phyloP scores from a whole-genome alignment of 2,329 filamentous ascomycete genomes.

The Penicillium aurantiogriseum region DNA sequence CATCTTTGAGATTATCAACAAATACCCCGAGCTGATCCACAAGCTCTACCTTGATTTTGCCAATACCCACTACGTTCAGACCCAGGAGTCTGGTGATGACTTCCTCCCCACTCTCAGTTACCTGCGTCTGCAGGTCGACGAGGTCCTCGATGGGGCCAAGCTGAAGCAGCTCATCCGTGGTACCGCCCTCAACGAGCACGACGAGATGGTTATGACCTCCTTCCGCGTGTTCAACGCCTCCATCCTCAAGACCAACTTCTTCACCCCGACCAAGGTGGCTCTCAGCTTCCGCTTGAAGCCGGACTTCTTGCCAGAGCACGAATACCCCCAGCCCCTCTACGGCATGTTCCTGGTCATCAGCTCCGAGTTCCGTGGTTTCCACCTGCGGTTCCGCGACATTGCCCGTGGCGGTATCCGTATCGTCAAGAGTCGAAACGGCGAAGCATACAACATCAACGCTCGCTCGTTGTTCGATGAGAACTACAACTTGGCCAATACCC shows the following conservation, averaged over 20 bases:
- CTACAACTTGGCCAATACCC: slow-evolving; percentile 95
- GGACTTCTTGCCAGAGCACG: slow-evolving; percentile 78
- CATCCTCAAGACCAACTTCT: slow-evolving; percentile 95
- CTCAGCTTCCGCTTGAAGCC: slow-evolving; percentile 88
- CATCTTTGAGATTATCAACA: slow-evolving; percentile 93
- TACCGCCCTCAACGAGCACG: slow-evolving; percentile 87
- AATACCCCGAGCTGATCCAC: slow-evolving; percentile 82
- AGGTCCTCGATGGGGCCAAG: slow-evolving; percentile 72
- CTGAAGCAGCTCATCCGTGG: slow-evolving; percentile 75
- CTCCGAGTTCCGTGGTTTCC: slow-evolving; percentile 94
- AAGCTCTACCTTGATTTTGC: slow-evolving; percentile 90
- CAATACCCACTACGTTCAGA: slow-evolving; percentile 74
- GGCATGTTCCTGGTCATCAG: slow-evolving; percentile 99
- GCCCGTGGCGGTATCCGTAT: slow-evolving; percentile 96
- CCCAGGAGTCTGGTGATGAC: slow-evolving; percentile 60
- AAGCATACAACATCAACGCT: slow-evolving; percentile 94
- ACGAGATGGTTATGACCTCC: slow-evolving; percentile 95
- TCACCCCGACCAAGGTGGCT: slow-evolving; percentile 97
- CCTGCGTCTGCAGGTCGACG: slow-evolving; percentile 63
- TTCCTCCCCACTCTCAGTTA: slow-evolving; percentile 70
- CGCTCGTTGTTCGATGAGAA: slow-evolving; percentile 98
- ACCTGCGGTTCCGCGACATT: slow-evolving; percentile 95
- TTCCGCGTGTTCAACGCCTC: slow-evolving; percentile 94
- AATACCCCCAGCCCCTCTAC: slow-evolving; percentile 91
- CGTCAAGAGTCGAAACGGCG: slow-evolving; percentile 94